Evolutionary conservation across 1,284 basidiomycete species (phyloP), one percentile per base, ranked within the genome.

Genomic region (Chiua sp.): DNA sequence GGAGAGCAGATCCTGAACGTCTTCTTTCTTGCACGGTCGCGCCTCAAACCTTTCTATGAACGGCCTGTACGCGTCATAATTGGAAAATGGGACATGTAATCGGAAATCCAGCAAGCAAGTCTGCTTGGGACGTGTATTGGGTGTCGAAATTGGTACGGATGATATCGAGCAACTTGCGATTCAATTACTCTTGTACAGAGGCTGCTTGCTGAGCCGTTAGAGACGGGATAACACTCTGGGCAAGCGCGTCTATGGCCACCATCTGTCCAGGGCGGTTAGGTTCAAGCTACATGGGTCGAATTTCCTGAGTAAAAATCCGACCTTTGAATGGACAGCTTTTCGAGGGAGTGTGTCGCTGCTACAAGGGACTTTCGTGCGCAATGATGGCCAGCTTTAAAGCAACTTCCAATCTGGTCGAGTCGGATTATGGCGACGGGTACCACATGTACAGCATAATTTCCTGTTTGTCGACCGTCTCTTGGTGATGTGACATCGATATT

Each of bases 21-120:
- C 51, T 13, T 47, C 50, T n/a, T 39, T 32, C 46, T 23, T 57
- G 61, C 62, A 60, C 15, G 58, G 66, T 2, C 23, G 52, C 4
- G 7, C 33, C 7, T 62, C 39, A 12, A 72, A 67, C 23, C 60
- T 63, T 28, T 59, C 53, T 4, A 66, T 26, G 28, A 62, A 72
- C 6, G 66, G 64, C 30, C 51, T 55, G 51, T 70, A 72, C 4
- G 52, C 23, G 11, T 53, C 58, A 22, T 69, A 70, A 32, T 44
- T 30, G 1, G 69, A 62, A 2, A 68, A 52, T 3, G 68, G 68
- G 30, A 70, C 59, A 23, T 55, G 52, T 22, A 54, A 12, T 12
- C 62, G 44, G 32, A 68, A 71, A 47, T 58, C 55, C 1, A 32
- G 64, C 35, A 16, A 70, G 56, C 12, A 42, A 47, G 11, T n/a